These are phyloP conservation scores for Schwanniomyces polymorphus DNA, from an alignment of 805 yeast genomes.

Conservation along the genomic window DNA sequence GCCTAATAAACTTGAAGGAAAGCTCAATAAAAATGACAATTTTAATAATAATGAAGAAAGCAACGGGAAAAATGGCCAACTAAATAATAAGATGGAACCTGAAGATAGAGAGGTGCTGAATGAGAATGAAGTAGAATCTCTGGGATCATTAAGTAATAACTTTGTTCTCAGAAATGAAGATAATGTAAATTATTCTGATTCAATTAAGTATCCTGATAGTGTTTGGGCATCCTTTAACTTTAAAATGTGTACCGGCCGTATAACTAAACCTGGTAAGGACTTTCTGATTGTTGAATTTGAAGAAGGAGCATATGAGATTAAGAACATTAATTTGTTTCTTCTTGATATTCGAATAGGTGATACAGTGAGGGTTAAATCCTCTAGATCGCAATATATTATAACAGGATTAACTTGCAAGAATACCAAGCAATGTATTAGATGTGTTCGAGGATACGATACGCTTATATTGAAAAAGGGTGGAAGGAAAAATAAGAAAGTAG, in stretches of 20 bases:
- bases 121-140: background rate
- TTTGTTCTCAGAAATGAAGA: background rate
- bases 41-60: no score
- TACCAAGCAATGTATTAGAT: conserved; percentile 35
- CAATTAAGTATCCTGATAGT: conserved; percentile 21
- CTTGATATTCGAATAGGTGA: conserved; percentile 63
- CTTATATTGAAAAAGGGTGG: conserved; percentile 34
- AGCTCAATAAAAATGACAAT: no score
- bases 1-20: background rate
- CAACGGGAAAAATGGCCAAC: no score
- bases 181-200: background rate
- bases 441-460: conserved; percentile 62
- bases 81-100: background rate
- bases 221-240: conserved; percentile 57
- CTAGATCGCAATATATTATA: conserved; percentile 36
- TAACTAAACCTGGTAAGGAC: conserved; percentile 26
- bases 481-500: conserved; percentile 8
- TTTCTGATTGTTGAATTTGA: conserved; percentile 36
- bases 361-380: conserved; percentile 34
- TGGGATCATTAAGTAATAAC: background rate
- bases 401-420: conserved; percentile 38
- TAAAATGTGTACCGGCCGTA: conserved; percentile 51
- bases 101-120: background rate
- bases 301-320: conserved; percentile 37
- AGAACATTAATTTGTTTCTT: conserved; percentile 38